Evolutionary conservation across 2,329 filamentous ascomycete genomes (phyloP).

Genomic region (Penicillium frequentans): DNA sequence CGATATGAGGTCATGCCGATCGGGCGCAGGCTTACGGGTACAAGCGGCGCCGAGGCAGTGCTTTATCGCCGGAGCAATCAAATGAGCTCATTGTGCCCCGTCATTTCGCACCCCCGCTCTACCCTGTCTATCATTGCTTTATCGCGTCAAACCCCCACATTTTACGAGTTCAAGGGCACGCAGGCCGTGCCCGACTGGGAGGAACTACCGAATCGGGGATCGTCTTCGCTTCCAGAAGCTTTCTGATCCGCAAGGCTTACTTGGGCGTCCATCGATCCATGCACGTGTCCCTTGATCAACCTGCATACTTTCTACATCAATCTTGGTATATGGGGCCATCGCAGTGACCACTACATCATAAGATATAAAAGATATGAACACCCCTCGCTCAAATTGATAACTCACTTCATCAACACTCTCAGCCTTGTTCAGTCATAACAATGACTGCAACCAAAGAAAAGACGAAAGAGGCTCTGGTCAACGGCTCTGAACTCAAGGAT

Average conservation of each 20-base stretch:
- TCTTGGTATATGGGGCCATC: not conserved
- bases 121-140: too few relatives aligned
- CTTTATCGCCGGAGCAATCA: not conserved
- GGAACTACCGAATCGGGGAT: not conserved
- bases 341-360: not conserved
- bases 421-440: not conserved
- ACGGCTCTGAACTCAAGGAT: not conserved
- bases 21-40: not conserved
- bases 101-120: not conserved
- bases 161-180: not conserved
- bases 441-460: slow-evolving; percentile 15
- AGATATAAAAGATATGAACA: not conserved
- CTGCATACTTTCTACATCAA: not conserved
- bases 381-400: not conserved
- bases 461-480: slow-evolving; percentile 8
- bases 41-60: not conserved
- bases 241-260: not conserved
- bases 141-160: not conserved
- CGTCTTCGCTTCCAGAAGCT: not conserved
- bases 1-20: not conserved
- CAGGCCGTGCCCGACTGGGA: not conserved
- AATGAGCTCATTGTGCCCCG: not conserved
- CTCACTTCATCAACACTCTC: not conserved
- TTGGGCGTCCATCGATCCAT: not conserved
- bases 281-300: not conserved